Evolutionary conservation across 1,284 basidiomycete genomes (phyloP).

Genomic region (Somion occarium): DNA sequence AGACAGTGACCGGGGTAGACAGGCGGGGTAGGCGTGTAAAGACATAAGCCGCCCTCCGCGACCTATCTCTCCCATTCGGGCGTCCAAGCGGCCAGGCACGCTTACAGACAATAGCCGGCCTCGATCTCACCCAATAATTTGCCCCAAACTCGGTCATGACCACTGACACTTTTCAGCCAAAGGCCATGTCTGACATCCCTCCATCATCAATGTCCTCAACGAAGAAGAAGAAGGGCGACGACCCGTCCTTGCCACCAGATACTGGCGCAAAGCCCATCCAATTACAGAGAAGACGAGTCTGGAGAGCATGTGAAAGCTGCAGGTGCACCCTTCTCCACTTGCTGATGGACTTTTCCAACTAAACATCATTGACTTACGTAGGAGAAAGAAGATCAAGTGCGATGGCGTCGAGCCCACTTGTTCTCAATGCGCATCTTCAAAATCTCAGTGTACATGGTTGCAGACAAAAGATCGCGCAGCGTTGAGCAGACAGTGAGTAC

Average conservation of each 20-base stretch:
- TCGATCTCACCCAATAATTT: conserved; percentile 13
- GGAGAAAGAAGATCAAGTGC: conserved; percentile 87
- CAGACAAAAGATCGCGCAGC: conserved; percentile 85
- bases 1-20: neutral
- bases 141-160: conserved; percentile 3
- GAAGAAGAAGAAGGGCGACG: conserved; percentile 69
- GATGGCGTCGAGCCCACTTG: conserved; percentile 83
- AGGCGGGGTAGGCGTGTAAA: conserved; percentile 1
- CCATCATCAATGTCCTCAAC: conserved; percentile 39
- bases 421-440: conserved; percentile 68
- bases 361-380: conserved; percentile 22
- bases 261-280: conserved; percentile 64
- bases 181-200: conserved; percentile 51
- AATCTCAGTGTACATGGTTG: conserved; percentile 76
- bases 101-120: conserved; percentile 10
- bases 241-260: conserved; percentile 47
- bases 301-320: conserved; percentile 83
- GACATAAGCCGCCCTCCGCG: neutral
- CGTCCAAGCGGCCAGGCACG: conserved; percentile 7
- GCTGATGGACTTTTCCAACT: conserved; percentile 13
- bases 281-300: conserved; percentile 70
- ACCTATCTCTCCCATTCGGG: neutral
- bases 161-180: conserved; percentile 24
- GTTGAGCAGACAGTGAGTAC: conserved; percentile 74
- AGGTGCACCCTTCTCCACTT: conserved; percentile 44